Base-by-base conservation (phyloP, 768 basidiomycete species). In the Lactifluus echinatus region DNA sequence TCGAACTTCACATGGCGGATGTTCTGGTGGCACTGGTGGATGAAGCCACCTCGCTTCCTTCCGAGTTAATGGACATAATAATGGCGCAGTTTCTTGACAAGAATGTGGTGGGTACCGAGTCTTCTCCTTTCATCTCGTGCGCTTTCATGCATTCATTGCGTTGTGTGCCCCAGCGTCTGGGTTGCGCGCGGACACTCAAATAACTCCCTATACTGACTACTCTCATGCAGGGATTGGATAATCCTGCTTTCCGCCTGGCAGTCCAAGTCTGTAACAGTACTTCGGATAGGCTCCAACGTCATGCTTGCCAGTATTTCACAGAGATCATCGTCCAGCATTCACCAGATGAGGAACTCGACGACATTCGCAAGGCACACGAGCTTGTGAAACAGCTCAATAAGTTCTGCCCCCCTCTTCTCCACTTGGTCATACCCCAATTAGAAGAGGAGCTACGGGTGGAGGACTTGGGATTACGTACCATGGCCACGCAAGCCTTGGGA, bases 261-360 rank as follows among this genome's bases (percentile, higher is more conserved):
- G 85, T 89, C 3, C 84, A 89, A 64, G 82, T 96, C 28, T 94
- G 91, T 76, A 93, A 84, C 56, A 75, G 76, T 23, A 85, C 90
- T 0, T 78, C 89, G 3, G 91, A 93, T 70, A 89, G 87, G 69
- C 79, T 97, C 6, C 89, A 93, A 67, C 83, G 93, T 5, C 82
- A 93, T 60, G 87, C 95, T 45, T 89, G 85, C 66, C 84, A 89
- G 64, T 93, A 97, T 72, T 96, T 99, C 67, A 87, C 90, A 23
- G 94, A 96, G 64, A 84, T 90, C 58, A 88, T 94, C 65, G 79
- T 84, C 45, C 74, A 75, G 14, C 75, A 76, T 58, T 74, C 81
- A 36, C 72, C 56, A 3, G 80, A 85, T 12, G 85, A 87, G 48
- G 80, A 86, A 56, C 77, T 79, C 56, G 76, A 79, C 33, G 83